A percentile compares a stretch with the other conserved stretches of the same genome.
Evolutionary conservation across 140 eudicot genomes (phyloP).

Genomic region (Stevia rebaudiana): DNA sequence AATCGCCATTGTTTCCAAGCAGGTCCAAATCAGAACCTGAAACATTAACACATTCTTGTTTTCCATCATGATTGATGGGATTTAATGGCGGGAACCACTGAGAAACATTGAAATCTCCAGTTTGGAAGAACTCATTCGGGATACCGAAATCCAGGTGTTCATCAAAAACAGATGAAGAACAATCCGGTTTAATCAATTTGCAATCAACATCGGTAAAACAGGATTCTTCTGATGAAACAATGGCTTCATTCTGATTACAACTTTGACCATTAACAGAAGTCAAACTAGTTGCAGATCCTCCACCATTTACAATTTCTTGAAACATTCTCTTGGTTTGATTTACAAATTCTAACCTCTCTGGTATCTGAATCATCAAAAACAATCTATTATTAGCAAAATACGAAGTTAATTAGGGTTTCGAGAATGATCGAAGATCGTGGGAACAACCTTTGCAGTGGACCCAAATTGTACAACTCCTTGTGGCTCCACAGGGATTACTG

Average conservation of each 20-base stretch:
- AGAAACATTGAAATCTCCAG: slow-evolving; percentile 26
- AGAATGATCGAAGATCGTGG: neutral
- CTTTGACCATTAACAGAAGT: slow-evolving; percentile 22
- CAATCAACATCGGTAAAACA: slow-evolving; percentile 11
- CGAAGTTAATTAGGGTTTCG: slow-evolving; percentile 6
- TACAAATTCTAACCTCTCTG: slow-evolving; percentile 48
- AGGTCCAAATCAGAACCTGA: slow-evolving; percentile 25
- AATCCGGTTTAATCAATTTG: neutral
- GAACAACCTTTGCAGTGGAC: slow-evolving; percentile 63
- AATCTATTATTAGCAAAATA: slow-evolving; percentile 5
- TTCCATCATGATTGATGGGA: slow-evolving; percentile 20
- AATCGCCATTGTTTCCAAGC: slow-evolving; percentile 24
- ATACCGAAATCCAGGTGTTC: slow-evolving; percentile 24
- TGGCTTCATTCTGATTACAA: slow-evolving; percentile 19
- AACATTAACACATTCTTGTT: slow-evolving; percentile 25
- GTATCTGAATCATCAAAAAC: slow-evolving; percentile 43
- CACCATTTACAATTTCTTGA: slow-evolving; percentile 30
- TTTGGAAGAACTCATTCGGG: slow-evolving; percentile 39
- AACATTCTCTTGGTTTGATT: slow-evolving; percentile 50
- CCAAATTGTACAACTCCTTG: slow-evolving; percentile 85
- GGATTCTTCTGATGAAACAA: slow-evolving; percentile 39
- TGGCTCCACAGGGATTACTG: slow-evolving; percentile 63
- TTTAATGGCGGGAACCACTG: slow-evolving; percentile 34
- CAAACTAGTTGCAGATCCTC: slow-evolving; percentile 21
- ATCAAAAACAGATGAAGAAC: slow-evolving; percentile 6